Conservation (phyloP, 352 stramenopile species). For the Phytophthora europaea region DNA sequence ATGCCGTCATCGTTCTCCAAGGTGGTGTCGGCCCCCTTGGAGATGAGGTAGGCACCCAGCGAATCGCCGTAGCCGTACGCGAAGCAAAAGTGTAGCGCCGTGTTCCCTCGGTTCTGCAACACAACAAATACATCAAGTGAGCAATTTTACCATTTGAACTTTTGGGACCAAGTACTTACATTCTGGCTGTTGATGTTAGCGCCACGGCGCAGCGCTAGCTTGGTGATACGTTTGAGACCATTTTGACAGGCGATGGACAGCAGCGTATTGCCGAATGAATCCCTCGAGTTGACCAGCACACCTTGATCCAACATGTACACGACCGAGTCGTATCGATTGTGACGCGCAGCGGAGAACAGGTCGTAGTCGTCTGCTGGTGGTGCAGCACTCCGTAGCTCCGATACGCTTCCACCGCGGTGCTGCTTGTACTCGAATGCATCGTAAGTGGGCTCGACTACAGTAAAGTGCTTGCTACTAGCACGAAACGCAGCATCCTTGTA, state of each 20-base stretch:
- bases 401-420: conserved; percentile 11
- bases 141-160: conserved; percentile 1
- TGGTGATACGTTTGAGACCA: conserved; percentile 91
- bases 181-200: conserved; percentile 92
- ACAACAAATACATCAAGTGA: not conserved
- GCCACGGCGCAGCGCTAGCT: conserved; percentile 84
- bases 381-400: conserved; percentile 21
- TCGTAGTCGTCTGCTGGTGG: conserved; percentile 67
- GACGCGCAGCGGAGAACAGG: conserved; percentile 87
- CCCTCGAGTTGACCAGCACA: conserved; percentile 79
- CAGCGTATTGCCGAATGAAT: conserved; percentile 88
- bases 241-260: conserved; percentile 92
- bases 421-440: conserved; percentile 49
- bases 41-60: conserved; percentile 90
- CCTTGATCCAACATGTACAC: conserved; percentile 88
- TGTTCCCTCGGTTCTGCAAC: conserved; percentile 83
- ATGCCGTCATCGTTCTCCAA: conserved; percentile 75
- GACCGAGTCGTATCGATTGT: conserved; percentile 90
- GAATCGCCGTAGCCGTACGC: conserved; percentile 90
- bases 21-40: conserved; percentile 84
- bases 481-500: conserved; percentile 40
- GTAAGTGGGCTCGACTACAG: conserved; percentile 22
- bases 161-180: conserved; percentile 37
- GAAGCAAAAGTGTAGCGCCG: conserved; percentile 93
- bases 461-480: conserved; percentile 28